phyloP scores from a whole-genome alignment of 2,329 filamentous ascomycete genomes.

The Cadophora malorum region DNA sequence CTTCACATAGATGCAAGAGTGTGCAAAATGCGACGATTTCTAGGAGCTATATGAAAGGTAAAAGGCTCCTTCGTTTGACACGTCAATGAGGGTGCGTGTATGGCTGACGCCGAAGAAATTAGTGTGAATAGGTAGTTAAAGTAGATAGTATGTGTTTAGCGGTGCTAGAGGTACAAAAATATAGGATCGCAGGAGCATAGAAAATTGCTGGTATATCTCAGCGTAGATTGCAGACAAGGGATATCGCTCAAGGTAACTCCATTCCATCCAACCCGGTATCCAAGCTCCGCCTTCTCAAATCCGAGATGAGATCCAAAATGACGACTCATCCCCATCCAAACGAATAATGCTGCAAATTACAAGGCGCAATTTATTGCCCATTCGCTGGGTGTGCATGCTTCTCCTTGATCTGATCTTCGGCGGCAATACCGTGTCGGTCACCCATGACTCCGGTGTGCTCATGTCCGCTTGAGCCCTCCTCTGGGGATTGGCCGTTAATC shows the following conservation, averaged over 20 bases:
- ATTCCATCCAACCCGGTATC: slow-evolving; percentile 17
- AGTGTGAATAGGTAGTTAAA: background rate
- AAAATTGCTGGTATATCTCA: slow-evolving; percentile 12
- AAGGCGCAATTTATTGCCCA: background rate
- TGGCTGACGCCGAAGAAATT: background rate
- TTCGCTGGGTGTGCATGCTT: slow-evolving; percentile 24
- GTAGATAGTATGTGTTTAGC: slow-evolving; percentile 8
- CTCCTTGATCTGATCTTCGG: slow-evolving; percentile 49
- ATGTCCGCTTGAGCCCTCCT: slow-evolving; percentile 43
- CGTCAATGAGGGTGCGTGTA: background rate
- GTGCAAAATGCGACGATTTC: too few relatives aligned
- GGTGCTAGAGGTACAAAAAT: slow-evolving; percentile 11
- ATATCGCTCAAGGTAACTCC: slow-evolving; percentile 24
- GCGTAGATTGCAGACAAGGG: slow-evolving; percentile 19
- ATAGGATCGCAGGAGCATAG: slow-evolving; percentile 14
- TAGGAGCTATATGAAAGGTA: background rate
- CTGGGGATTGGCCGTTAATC: slow-evolving; percentile 61
- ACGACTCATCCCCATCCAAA: slow-evolving; percentile 10
- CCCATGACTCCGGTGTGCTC: slow-evolving; percentile 54
- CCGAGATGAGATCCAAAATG: background rate
- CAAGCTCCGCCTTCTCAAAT: background rate
- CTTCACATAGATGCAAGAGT: background rate
- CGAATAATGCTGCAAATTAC: slow-evolving; percentile 1
- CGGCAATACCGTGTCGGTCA: slow-evolving; percentile 58
- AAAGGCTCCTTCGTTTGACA: background rate